Evolutionary conservation across 225 moss, liverwort and hornwort genomes (phyloP).

Genomic region (Straminergon stramineum): DNA sequence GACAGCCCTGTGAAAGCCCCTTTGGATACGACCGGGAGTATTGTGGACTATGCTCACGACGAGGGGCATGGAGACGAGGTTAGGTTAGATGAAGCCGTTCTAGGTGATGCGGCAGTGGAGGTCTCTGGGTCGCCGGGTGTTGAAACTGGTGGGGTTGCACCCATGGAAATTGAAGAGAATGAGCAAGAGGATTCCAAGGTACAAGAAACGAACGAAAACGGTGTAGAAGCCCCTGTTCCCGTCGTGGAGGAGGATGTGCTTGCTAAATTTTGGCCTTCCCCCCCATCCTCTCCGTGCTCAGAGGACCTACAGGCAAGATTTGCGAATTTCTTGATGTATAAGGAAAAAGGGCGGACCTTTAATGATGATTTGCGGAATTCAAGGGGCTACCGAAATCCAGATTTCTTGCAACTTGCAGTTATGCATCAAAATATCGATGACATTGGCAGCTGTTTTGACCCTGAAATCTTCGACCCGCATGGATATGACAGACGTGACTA

Average conservation of each 20-base stretch:
- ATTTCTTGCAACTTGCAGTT: conserved; percentile 88
- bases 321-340: conserved; percentile 47
- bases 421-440: conserved; percentile 78
- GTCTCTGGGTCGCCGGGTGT: not conserved
- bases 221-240: conserved; percentile 10
- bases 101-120: conserved; percentile 2
- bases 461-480: conserved; percentile 68
- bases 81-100: conserved; percentile 5
- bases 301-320: conserved; percentile 68
- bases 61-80: conserved; percentile 52
- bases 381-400: conserved; percentile 91
- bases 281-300: conserved; percentile 49
- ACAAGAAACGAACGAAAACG: conserved; percentile 11
- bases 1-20: conserved; percentile 9
- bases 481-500: conserved; percentile 62
- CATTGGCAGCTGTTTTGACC: conserved; percentile 72
- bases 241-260: conserved; percentile 48
- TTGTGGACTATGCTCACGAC: conserved; percentile 82
- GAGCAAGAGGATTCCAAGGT: conserved; percentile 2
- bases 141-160: conserved; percentile 12
- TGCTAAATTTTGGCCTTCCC: conserved; percentile 66
- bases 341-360: conserved; percentile 58
- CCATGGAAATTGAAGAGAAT: conserved; percentile 31
- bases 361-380: conserved; percentile 79
- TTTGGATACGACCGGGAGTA: conserved; percentile 18